Base-by-base conservation (phyloP, 768 basidiomycete genomes). In the Ramaria sp. region DNA sequence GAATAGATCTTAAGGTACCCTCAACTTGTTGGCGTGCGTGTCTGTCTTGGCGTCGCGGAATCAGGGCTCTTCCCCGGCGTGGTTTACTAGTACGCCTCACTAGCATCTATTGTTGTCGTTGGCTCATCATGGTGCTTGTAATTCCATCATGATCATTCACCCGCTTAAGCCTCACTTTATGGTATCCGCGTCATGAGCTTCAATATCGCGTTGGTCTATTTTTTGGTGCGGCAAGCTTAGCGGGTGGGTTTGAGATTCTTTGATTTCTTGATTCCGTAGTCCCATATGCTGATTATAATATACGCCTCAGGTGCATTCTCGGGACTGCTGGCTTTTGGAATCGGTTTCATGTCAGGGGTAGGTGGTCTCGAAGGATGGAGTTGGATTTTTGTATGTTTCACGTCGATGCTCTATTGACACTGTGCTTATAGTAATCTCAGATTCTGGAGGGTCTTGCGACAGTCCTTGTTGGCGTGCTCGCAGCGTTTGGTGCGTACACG, bases 81-180 rank as follows among this genome's bases (percentile, higher is more conserved):
- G 1, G 72, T 83, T 30, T 82, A 77, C 62, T 75, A 86, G 13
- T 75, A 83, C 13, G 82, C 75, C 19, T 88, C 0, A 86, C 86
- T 1, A 63, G 83, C 1, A 77, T 83, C 0, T 87, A 88, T 68
- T 82, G 83, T 4, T 84, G 87, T 3, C 86, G 10, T 88, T 84
- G 66, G 85, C 86, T 12, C 84, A 85, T 27, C 22, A 20, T n/a
- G 31, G 3, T 22, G 11, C 22, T 42, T 27, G 27, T 5, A 27
- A 2, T 5, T 27, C 27, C 27, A 5, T 5, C 27, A 27, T 27
- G n/a, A n/a, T n/a, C n/a, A n/a, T n/a, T n/a, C 5, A 5, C 27
- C 27, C 27, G 27, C 27, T n/a, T 5, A 27, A 27, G 80, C 61
- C 69, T 87, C 22, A 82, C 81, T 3, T 67, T 83, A 20, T 86